phyloP scores from a whole-genome alignment of 1,284 basidiomycete species.

The Naganishia cerealis region DNA sequence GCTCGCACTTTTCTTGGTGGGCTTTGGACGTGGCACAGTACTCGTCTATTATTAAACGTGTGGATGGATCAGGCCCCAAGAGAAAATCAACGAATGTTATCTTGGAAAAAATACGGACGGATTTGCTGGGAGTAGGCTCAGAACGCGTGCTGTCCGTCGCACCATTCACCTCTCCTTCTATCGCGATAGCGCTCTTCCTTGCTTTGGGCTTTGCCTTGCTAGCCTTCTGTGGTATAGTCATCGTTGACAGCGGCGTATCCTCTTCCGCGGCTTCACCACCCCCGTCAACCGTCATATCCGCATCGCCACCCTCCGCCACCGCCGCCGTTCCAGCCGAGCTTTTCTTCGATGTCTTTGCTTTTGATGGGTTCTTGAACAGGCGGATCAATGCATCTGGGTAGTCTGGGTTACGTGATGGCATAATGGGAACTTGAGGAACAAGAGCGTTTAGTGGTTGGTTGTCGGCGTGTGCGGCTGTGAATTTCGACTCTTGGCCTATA shows the following conservation, averaged over 20 bases:
- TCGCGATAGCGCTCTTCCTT: slow-evolving; percentile 15
- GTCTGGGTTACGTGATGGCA: slow-evolving; percentile 27
- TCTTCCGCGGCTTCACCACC: slow-evolving; percentile 4
- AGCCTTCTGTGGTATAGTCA: background rate
- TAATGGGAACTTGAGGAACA: slow-evolving; percentile 24
- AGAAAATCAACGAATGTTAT: background rate
- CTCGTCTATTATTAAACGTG: background rate
- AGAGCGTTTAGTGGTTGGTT: slow-evolving; percentile 24
- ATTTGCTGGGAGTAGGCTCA: background rate
- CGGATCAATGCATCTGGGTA: slow-evolving; percentile 24
- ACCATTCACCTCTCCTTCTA: background rate
- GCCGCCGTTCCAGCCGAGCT: slow-evolving; percentile 8
- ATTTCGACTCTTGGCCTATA: slow-evolving; percentile 12
- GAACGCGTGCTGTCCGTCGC: slow-evolving; percentile 1
- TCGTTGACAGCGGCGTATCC: background rate
- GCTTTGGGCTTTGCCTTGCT: slow-evolving; percentile 15
- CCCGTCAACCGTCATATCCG: background rate
- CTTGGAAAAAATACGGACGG: background rate
- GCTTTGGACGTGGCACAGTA: slow-evolving; percentile 9
- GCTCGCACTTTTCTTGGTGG: background rate
- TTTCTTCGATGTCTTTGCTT: slow-evolving; percentile 6
- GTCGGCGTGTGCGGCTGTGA: background rate
- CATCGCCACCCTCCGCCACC: background rate
- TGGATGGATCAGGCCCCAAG: background rate
- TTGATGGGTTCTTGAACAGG: slow-evolving; percentile 8